phyloP scores from a whole-genome alignment of 2,329 filamentous ascomycete genomes.

The Cordyceps pruinosa region DNA sequence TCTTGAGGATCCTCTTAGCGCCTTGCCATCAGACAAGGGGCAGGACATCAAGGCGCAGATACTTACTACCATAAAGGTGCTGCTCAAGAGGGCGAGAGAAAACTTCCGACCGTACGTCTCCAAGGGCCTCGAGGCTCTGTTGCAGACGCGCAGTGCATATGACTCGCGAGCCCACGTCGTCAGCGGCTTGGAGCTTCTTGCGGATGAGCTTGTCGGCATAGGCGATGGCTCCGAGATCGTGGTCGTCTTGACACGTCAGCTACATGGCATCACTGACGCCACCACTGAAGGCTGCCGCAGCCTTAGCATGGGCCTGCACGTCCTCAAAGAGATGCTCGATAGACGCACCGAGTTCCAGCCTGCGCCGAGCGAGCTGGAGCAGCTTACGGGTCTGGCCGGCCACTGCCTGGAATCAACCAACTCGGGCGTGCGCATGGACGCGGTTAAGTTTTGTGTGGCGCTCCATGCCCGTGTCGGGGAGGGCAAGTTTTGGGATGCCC shows the following conservation, averaged over 20 bases:
- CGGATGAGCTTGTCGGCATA: constrained; percentile 62
- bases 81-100: constrained; percentile 61
- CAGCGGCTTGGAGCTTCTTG: constrained; percentile 64
- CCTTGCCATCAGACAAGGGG: constrained; percentile 54
- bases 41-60: constrained; percentile 70
- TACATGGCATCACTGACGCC: constrained; percentile 36
- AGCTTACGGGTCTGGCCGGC: constrained; percentile 44
- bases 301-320: constrained; percentile 56
- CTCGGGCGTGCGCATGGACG: constrained; percentile 62
- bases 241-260: constrained; percentile 43
- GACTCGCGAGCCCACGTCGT: constrained; percentile 66
- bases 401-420: constrained; percentile 54
- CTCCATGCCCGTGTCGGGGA: constrained; percentile 59
- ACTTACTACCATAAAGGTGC: constrained; percentile 64
- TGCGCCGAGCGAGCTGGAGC: constrained; percentile 43
- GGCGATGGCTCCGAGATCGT: constrained; percentile 57
- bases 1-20: constrained; percentile 54
- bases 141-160: constrained; percentile 58
- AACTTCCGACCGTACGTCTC: constrained; percentile 62
- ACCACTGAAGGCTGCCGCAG: constrained; percentile 42
- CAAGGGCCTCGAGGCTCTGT: constrained; percentile 58
- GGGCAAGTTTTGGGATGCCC: constrained; percentile 57
- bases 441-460: constrained; percentile 71
- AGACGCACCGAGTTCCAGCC: constrained; percentile 41
- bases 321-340: constrained; percentile 54